Percentiles rank a stretch among this genome's conserved stretches.
Evolutionary conservation across 2,329 filamentous ascomycete genomes (phyloP).

Genomic region (Penicillium sp.): DNA sequence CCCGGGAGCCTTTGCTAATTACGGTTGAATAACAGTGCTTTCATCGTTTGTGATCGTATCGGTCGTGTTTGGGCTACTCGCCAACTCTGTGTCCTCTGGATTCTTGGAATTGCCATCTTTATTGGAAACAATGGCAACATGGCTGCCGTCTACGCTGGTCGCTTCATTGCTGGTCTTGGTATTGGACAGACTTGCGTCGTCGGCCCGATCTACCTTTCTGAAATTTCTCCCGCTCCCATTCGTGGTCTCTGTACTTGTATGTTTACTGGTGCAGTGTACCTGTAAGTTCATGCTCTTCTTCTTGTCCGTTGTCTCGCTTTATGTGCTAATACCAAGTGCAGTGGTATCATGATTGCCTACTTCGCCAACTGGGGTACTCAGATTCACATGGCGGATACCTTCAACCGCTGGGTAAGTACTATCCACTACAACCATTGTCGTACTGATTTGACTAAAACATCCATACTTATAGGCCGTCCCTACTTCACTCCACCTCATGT

Average conservation of each 20-base stretch:
- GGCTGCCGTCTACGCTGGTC: slow-evolving; percentile 60
- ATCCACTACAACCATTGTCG: neutral
- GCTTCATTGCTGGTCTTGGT: slow-evolving; percentile 64
- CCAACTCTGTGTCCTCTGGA: slow-evolving; percentile 57
- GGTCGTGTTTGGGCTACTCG: slow-evolving; percentile 63
- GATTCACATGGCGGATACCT: slow-evolving; percentile 39
- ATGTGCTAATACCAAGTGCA: neutral
- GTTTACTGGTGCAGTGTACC: slow-evolving; percentile 65
- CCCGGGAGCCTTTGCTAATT: neutral
- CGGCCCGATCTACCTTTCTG: slow-evolving; percentile 25
- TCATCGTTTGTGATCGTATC: slow-evolving; percentile 58
- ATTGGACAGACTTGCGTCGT: slow-evolving; percentile 67
- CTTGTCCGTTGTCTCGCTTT: neutral
- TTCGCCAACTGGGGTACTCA: slow-evolving; percentile 63
- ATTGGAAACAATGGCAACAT: slow-evolving; percentile 56
- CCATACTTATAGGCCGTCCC: slow-evolving; percentile 47
- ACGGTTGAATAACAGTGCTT: slow-evolving; percentile 51
- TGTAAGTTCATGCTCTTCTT: slow-evolving; percentile 29
- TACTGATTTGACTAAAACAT: neutral
- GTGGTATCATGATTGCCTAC: slow-evolving; percentile 69
- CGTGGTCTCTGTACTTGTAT: slow-evolving; percentile 67
- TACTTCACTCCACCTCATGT: slow-evolving; percentile 66
- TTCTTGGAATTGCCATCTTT: slow-evolving; percentile 58
- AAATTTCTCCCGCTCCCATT: slow-evolving; percentile 58
- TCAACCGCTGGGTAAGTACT: slow-evolving; percentile 7